Evolutionary conservation across 208 protist genomes (phyloP), one percentile per base, ranked within the genome.

Genomic region (Spironucleus salmonicida): DNA sequence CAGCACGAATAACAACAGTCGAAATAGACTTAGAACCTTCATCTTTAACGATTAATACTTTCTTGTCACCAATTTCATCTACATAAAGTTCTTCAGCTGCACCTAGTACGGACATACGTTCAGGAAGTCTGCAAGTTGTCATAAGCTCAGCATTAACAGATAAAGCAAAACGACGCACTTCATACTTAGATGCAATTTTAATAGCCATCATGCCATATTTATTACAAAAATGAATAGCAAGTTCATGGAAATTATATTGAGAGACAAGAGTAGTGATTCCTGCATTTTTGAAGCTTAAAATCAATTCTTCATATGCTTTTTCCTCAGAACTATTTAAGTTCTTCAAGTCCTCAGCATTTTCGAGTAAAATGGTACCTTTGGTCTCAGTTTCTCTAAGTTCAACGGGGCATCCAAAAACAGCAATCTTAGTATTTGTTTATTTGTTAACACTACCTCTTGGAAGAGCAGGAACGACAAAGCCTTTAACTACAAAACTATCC

Each of bases 141-240:
- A 97, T 80, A 39, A 89, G 82, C 29, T 85, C 93, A 35, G 96
- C 93, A 49, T 92, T 92, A 27, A 95, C 90, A 13, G 94, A 90
- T 53, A 90, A 84, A 81, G 94, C 97, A 29, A 99, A 81, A 58
- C 97, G 90, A 49, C 92, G 88, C 40, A 99, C 81, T 78, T 99
- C 93, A 85, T 97, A 99, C 87, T 99, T 99, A 30, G 93, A 98
- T 58, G 89, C 82, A 19, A 98, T 85, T 76, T 94, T 94, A 23
- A 99, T 82, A 15, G 89, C 93, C 92, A 99, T 97, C 68, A 99
- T 94, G 13, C 88, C 85, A 74, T 93, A 86, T 76, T 92, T 92
- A 76, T 99, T 94, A 57, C 97, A 85, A 83, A 95, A 99, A 85
- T 99, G 96, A 26, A 98, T 75, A 26, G 94, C 93, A 32, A 99